Evolutionary conservation across 1,139 yeast genomes (phyloP).

Genomic region (Candida mesenterica): DNA sequence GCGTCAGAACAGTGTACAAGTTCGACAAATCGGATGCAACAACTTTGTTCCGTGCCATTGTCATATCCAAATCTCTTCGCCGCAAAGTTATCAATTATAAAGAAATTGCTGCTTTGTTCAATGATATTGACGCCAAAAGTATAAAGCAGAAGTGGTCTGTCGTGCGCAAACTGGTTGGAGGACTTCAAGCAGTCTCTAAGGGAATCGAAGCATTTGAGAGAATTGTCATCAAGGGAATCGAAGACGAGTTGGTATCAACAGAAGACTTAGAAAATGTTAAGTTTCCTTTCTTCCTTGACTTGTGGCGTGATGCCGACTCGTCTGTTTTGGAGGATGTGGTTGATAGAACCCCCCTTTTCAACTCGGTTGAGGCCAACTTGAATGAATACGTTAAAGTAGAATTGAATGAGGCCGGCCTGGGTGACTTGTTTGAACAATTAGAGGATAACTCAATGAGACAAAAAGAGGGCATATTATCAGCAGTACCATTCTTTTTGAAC

Average conservation of each 20-base stretch:
- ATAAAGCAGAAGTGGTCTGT: slow-evolving; percentile 63
- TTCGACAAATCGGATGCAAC: slow-evolving; percentile 49
- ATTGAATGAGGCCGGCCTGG: slow-evolving; percentile 21
- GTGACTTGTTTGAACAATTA: slow-evolving; percentile 33
- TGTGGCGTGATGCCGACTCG: slow-evolving; percentile 57
- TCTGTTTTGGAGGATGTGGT: slow-evolving; percentile 25
- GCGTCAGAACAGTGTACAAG: slow-evolving; percentile 24
- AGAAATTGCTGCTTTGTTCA: slow-evolving; percentile 47
- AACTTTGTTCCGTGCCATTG: slow-evolving; percentile 53
- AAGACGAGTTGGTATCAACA: slow-evolving; percentile 44
- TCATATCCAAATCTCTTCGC: slow-evolving; percentile 57
- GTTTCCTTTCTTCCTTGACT: slow-evolving; percentile 45
- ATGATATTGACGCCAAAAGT: slow-evolving; percentile 32
- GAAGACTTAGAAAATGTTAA: slow-evolving; percentile 50
- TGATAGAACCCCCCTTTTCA: slow-evolving; percentile 38
- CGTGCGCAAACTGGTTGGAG: slow-evolving; percentile 57
- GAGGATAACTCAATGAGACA: slow-evolving; percentile 55
- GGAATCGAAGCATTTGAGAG: slow-evolving; percentile 61
- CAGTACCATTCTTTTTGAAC: slow-evolving; percentile 36
- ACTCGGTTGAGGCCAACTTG: slow-evolving; percentile 26
- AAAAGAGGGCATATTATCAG: slow-evolving; percentile 45
- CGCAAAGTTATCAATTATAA: slow-evolving; percentile 58
- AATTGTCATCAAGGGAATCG: slow-evolving; percentile 52
- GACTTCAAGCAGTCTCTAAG: slow-evolving; percentile 44
- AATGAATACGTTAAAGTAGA: slow-evolving; percentile 26